Conservation (phyloP, 2,329 filamentous ascomycete genomes). For the Orbilia blumenaviensis region DNA sequence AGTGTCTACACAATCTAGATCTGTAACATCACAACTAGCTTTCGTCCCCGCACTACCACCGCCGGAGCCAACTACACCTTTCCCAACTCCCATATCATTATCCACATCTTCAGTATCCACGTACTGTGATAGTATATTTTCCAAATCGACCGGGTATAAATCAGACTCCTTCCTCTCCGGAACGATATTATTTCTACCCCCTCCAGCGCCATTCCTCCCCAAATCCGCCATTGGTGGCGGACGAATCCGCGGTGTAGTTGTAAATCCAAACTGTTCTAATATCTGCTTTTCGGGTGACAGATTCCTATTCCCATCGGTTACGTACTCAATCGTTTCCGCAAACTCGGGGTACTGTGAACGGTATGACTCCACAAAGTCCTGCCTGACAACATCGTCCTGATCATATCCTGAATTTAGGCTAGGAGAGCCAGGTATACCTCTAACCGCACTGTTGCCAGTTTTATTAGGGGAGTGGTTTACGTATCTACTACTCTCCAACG, state of each 20-base stretch:
- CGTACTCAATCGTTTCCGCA: conserved; percentile 16
- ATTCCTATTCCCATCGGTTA: conserved; percentile 4
- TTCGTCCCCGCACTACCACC: neutral
- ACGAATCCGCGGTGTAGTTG: conserved; percentile 2
- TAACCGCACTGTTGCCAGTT: neutral
- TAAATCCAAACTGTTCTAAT: conserved; percentile 7
- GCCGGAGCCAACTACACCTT: too few relatives aligned
- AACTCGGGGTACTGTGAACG: conserved; percentile 15
- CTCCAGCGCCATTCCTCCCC: neutral
- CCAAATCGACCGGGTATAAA: conserved; percentile 13
- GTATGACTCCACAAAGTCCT: conserved; percentile 7
- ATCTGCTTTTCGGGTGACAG: conserved; percentile 11
- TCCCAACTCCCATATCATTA: too few relatives aligned
- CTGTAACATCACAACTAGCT: conserved; percentile 37
- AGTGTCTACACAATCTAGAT: conserved; percentile 13
- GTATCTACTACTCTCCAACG: conserved; percentile 7
- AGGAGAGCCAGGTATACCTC: neutral
- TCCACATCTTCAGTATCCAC: conserved; percentile 1
- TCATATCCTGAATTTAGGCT: neutral
- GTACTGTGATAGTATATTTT: conserved; percentile 23
- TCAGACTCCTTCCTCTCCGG: conserved; percentile 20
- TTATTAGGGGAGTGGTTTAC: neutral
- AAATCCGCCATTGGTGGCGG: neutral
- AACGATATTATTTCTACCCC: neutral
- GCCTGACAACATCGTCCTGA: neutral